Base-by-base conservation (phyloP, 2,329 filamentous ascomycete genomes). In the Alternaria ventricosa region DNA sequence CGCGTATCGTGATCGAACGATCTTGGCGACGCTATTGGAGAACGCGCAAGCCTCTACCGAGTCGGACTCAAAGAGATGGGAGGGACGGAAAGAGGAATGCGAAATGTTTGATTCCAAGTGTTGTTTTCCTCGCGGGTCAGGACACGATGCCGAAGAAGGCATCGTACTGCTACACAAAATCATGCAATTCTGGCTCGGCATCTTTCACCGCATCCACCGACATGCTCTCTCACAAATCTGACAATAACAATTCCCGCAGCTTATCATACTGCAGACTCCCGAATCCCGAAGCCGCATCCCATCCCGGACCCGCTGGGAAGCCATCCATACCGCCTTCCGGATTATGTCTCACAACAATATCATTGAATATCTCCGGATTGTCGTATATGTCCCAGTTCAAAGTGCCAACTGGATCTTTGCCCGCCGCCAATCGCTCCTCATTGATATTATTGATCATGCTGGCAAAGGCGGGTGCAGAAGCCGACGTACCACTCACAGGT, bases 381-480 rank as follows among this genome's bases (percentile, higher is more conserved):
- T 81, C 82, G 70, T 89, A 89, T 2, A 89, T 73, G 81, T 84
- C 86, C 0, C 86, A 87, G 66, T 88, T 88, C 50, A 89, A 64
- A 79, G 88, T 88, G 0, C 87, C 87, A 59, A 88, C 74, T 0
- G 82, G 75, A 0, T 80, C 69, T 69, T 85, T 82, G 3, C 84
- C 84, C 6, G 76, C 78, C 2, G 81, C 75, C 18, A 89, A 73
- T 15, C 86, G 81, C 4, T 85, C 86, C 66, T 89, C 87, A 68
- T 91, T 90, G 54, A 90, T 75, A 18, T 90, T 80, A 2, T 85
- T 82, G 30, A 91, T 77, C 28, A 90, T 80, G 2, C 82, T 84
- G 0, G 86, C 85, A 46, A 87, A 86, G 1, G 86, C 79, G 0
- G 90, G 89, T 1, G 87, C 78, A 1, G 88, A 84, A 49, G 86